Percentiles rank a stretch among this genome's conserved stretches.
Evolutionary conservation across 495 filamentous ascomycete species (phyloP).

Genomic region (Neurospora tetrasperma): DNA sequence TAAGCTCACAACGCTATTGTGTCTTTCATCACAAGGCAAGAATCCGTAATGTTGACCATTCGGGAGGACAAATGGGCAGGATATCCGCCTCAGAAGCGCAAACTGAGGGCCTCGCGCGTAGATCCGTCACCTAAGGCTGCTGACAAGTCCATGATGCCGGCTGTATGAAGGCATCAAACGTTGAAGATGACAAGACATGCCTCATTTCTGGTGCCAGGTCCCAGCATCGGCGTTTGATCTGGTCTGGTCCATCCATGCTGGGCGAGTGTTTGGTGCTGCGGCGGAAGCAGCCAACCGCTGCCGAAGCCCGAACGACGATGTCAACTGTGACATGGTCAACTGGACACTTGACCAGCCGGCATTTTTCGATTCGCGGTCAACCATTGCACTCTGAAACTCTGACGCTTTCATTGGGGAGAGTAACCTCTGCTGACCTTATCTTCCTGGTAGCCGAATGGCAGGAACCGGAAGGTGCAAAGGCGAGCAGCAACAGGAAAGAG

Average conservation of each 20-base stretch:
- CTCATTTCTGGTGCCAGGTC: background rate
- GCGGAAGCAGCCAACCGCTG: background rate
- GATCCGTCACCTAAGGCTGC: background rate
- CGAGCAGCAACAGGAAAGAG: background rate
- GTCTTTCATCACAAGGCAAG: background rate
- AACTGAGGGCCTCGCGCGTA: background rate
- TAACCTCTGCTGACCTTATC: background rate
- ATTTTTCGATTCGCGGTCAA: background rate
- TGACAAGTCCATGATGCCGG: background rate
- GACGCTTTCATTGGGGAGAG: too few relatives aligned
- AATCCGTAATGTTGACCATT: background rate
- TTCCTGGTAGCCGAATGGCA: background rate
- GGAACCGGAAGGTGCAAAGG: background rate
- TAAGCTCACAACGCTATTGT: background rate
- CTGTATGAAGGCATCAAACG: background rate
- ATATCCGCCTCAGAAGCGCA: background rate
- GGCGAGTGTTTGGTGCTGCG: background rate
- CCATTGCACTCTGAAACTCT: background rate
- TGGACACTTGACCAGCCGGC: background rate
- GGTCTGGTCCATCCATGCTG: background rate
- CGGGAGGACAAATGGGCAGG: background rate
- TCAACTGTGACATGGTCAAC: background rate
- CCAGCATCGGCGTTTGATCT: background rate
- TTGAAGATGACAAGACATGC: background rate
- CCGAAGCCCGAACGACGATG: background rate